Conservation (phyloP, 176 grass and related monocot species). For the Musa acuminata region DNA sequence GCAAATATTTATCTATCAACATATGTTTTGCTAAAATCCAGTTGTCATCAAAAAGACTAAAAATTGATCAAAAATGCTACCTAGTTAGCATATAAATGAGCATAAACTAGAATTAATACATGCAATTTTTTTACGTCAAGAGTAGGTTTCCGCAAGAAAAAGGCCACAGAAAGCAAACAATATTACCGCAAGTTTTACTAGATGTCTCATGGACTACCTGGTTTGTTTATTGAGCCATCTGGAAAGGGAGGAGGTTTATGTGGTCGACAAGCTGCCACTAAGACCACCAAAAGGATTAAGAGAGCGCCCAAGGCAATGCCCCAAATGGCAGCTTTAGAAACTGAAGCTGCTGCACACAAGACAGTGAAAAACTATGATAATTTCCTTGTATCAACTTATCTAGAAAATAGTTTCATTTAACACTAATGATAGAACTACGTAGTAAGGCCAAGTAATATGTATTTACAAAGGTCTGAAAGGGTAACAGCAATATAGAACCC, state of each 20-base stretch:
- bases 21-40: too few relatives aligned
- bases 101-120: too few relatives aligned
- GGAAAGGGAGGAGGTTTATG: conserved; percentile 32
- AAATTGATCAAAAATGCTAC: too few relatives aligned
- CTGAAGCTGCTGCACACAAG: conserved; percentile 28
- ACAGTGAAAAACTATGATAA: neutral
- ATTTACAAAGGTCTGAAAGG: too few relatives aligned
- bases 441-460: neutral
- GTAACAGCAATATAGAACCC: too few relatives aligned
- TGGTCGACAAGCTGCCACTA: conserved; percentile 50
- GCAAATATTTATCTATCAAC: too few relatives aligned
- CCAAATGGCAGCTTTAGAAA: conserved; percentile 61
- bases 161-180: too few relatives aligned
- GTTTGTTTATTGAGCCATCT: conserved; percentile 58
- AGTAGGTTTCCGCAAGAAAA: too few relatives aligned
- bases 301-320: conserved; percentile 55
- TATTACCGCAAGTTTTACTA: neutral
- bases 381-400: neutral
- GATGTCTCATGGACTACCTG: conserved; percentile 29
- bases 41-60: too few relatives aligned
- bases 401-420: neutral
- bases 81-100: too few relatives aligned
- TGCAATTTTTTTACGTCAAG: too few relatives aligned
- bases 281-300: conserved; percentile 53
- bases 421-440: neutral